phyloP scores from a whole-genome alignment of 1,284 basidiomycete species.

The Omphalotus olearius region DNA sequence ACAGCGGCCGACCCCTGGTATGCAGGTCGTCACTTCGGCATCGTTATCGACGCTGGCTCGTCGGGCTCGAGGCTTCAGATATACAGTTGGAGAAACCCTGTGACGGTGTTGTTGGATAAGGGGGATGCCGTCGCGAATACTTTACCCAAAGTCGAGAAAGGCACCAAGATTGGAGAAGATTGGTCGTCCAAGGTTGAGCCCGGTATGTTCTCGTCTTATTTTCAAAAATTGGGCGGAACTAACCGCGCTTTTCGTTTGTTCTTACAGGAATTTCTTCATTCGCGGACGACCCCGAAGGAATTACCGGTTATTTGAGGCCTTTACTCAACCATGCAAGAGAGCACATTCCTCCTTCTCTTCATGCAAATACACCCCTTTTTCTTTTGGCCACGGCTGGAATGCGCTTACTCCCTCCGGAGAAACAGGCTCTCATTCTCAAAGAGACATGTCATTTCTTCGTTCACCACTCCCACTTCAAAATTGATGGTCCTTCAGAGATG shows the following conservation, averaged over 20 bases:
- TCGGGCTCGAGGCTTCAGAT: constrained; percentile 96
- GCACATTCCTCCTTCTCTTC: constrained; percentile 83
- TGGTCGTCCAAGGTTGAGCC: constrained; percentile 95
- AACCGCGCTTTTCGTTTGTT: not conserved
- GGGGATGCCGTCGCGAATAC: constrained; percentile 41
- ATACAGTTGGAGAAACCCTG: constrained; percentile 93
- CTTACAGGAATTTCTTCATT: constrained; percentile 83
- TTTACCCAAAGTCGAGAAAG: constrained; percentile 89
- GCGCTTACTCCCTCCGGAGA: constrained; percentile 74
- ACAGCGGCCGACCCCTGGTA: constrained; percentile 68
- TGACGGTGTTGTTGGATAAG: constrained; percentile 42
- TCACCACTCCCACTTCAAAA: constrained; percentile 70
- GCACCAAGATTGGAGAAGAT: constrained; percentile 72
- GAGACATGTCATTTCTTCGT: constrained; percentile 78
- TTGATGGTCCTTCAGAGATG: constrained; percentile 55
- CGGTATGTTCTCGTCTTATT: constrained; percentile 49
- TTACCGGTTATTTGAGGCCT: constrained; percentile 77
- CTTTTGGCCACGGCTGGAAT: constrained; percentile 97
- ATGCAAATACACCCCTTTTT: constrained; percentile 85
- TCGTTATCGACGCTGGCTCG: constrained; percentile 97
- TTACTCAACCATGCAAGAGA: constrained; percentile 81
- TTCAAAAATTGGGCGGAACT: not conserved
- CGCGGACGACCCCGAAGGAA: constrained; percentile 62
- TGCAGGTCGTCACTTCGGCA: constrained; percentile 81
- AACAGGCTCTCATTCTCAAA: constrained; percentile 71